Conservation (phyloP, 1,139 yeast genomes). For the Taphrina wiesneri region DNA sequence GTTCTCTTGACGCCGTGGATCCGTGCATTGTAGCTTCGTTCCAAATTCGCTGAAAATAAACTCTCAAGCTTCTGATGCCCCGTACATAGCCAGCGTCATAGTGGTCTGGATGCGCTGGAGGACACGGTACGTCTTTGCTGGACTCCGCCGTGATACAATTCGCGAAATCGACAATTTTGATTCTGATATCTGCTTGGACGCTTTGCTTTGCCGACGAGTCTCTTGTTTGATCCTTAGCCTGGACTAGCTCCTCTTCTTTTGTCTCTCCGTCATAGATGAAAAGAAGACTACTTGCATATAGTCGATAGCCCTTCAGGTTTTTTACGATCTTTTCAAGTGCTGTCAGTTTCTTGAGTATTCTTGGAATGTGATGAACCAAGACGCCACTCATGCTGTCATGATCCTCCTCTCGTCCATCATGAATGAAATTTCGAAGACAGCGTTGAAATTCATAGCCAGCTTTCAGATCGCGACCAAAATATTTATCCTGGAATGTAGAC, state of each 20-base stretch:
- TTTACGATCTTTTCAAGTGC: slow-evolving; percentile 59
- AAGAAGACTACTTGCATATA: slow-evolving; percentile 87
- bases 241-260: slow-evolving; percentile 37
- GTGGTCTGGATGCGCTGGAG: slow-evolving; percentile 64
- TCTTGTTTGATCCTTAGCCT: background rate
- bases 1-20: slow-evolving; percentile 1
- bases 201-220: slow-evolving; percentile 23
- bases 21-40: slow-evolving; percentile 23
- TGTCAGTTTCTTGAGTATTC: slow-evolving; percentile 59
- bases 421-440: slow-evolving; percentile 71
- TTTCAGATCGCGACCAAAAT: slow-evolving; percentile 77
- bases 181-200: slow-evolving; percentile 48
- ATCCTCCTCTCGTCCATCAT: slow-evolving; percentile 63
- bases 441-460: slow-evolving; percentile 77
- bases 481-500: slow-evolving; percentile 77
- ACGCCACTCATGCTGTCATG: slow-evolving; percentile 47
- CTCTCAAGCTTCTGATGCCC: slow-evolving; percentile 68
- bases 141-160: slow-evolving; percentile 81
- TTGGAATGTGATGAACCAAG: slow-evolving; percentile 66
- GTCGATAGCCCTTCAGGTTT: slow-evolving; percentile 71
- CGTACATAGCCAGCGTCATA: slow-evolving; percentile 84
- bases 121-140: slow-evolving; percentile 48
- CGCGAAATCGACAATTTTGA: slow-evolving; percentile 91
- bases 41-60: slow-evolving; percentile 52
- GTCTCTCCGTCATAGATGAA: slow-evolving; percentile 78